phyloP scores from a whole-genome alignment of 225 moss, liverwort and hornwort genomes.

The Sphagnum contortum region DNA sequence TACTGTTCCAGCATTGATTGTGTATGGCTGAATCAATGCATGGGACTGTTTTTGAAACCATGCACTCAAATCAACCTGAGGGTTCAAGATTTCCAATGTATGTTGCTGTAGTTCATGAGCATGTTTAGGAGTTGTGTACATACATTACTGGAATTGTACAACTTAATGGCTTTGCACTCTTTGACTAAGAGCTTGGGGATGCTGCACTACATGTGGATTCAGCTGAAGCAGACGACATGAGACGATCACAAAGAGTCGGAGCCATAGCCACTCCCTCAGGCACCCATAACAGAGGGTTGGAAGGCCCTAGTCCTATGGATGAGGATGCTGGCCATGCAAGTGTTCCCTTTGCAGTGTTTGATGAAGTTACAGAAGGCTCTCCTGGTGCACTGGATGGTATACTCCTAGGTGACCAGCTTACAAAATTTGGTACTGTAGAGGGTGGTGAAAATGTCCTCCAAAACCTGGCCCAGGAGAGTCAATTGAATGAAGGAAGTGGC shows the following conservation, averaged over 20 bases:
- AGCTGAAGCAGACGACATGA: slow-evolving; percentile 44
- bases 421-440: slow-evolving; percentile 80
- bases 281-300: slow-evolving; percentile 13
- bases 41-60: too few species aligned
- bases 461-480: slow-evolving; percentile 72
- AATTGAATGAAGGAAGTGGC: slow-evolving; percentile 58
- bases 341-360: slow-evolving; percentile 79
- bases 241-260: slow-evolving; percentile 28
- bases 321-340: slow-evolving; percentile 44
- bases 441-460: slow-evolving; percentile 55
- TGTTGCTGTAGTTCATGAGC: too few species aligned
- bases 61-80: too few species aligned
- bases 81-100: too few species aligned
- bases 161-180: too few species aligned
- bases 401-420: slow-evolving; percentile 64
- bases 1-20: too few species aligned
- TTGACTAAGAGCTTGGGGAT: too few species aligned
- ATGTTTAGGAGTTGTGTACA: too few species aligned
- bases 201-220: background rate
- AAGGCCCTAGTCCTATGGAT: slow-evolving; percentile 60
- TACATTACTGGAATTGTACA: too few species aligned
- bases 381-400: slow-evolving; percentile 84
- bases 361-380: slow-evolving; percentile 69
- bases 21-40: too few species aligned
- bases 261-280: slow-evolving; percentile 30